Conservation (phyloP, 306 rosid species). For the Boehmeria nivea region DNA sequence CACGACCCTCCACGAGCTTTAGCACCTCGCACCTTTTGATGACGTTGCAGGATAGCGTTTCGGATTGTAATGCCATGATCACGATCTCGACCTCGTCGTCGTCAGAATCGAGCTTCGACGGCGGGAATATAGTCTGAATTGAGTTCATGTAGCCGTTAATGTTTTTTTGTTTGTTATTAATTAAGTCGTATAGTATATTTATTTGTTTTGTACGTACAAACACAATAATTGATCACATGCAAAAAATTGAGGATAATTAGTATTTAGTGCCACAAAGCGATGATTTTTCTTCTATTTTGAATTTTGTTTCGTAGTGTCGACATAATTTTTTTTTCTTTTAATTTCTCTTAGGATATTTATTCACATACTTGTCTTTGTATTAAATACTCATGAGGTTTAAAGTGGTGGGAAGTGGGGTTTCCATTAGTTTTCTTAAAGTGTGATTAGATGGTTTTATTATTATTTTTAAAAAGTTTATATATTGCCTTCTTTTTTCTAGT, state of each 20-base stretch:
- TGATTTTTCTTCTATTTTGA: too few relatives aligned
- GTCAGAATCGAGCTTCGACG: constrained; percentile 53
- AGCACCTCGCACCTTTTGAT: constrained; percentile 66
- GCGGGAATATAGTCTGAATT: constrained; percentile 48
- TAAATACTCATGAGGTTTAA: too few relatives aligned
- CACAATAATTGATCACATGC: not conserved
- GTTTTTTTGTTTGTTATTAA: constrained; percentile 2
- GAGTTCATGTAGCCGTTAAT: not conserved
- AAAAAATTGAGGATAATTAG: constrained; percentile 17
- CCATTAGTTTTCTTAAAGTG: constrained; percentile 7
- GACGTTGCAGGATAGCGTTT: constrained; percentile 81
- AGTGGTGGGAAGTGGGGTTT: not conserved
- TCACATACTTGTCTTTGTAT: too few relatives aligned
- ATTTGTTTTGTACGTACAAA: constrained; percentile 17
- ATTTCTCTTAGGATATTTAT: too few relatives aligned
- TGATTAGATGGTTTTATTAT: not conserved
- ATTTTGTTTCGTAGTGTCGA: not conserved
- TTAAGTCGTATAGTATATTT: constrained; percentile 10
- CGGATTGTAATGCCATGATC: constrained; percentile 76
- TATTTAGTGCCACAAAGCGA: too few relatives aligned
- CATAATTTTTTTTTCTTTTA: not conserved
- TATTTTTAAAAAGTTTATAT: too few relatives aligned
- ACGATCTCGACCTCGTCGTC: constrained; percentile 68
- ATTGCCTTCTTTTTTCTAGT: too few relatives aligned
- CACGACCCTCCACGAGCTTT: constrained; percentile 59